These are phyloP conservation scores for Cardamine chenopodiifolia DNA, from an alignment of 345 rosid species.

Conservation along the genomic window DNA sequence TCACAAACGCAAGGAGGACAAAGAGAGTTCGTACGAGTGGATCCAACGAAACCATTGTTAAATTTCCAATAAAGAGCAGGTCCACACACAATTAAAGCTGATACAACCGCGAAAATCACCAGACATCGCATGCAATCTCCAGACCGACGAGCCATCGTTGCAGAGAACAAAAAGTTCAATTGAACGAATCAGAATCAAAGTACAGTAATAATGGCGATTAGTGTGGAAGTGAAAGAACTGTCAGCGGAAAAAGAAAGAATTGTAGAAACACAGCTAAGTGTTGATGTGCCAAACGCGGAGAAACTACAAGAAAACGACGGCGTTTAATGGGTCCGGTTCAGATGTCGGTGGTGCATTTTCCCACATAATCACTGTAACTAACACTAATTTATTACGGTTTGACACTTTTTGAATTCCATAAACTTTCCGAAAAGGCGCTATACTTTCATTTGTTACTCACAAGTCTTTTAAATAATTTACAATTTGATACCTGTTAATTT, in stretches of 20 bases:
- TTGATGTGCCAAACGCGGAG: slow-evolving; percentile 36
- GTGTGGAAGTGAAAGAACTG: slow-evolving; percentile 8
- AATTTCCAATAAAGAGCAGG: slow-evolving; percentile 94
- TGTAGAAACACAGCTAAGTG: slow-evolving; percentile 30
- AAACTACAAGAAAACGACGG: slow-evolving; percentile 16
- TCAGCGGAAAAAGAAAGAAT: slow-evolving; percentile 7
- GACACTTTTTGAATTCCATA: slow-evolving; percentile 1
- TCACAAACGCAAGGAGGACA: slow-evolving; percentile 85
- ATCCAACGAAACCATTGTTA: slow-evolving; percentile 62
- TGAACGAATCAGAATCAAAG: slow-evolving; percentile 11
- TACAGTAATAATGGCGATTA: slow-evolving; percentile 25
- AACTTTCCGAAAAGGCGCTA: neutral
- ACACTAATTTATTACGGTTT: neutral
- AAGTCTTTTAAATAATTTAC: too few species aligned
- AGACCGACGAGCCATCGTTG: slow-evolving; percentile 69
- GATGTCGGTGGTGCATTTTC: slow-evolving; percentile 40
- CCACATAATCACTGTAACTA: slow-evolving; percentile 10
- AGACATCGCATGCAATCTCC: slow-evolving; percentile 87
- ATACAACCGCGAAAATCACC: slow-evolving; percentile 87
- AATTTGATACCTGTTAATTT: too few species aligned
- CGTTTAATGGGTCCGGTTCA: neutral
- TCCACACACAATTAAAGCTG: slow-evolving; percentile 90
- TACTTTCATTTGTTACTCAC: neutral
- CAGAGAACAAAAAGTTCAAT: neutral
- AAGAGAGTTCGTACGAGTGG: slow-evolving; percentile 51